Percentiles rank a stretch among this genome's conserved stretches.
Evolutionary conservation across 2,329 filamentous ascomycete species (phyloP).

Genomic region (Aspergillus novoparasiticus): DNA sequence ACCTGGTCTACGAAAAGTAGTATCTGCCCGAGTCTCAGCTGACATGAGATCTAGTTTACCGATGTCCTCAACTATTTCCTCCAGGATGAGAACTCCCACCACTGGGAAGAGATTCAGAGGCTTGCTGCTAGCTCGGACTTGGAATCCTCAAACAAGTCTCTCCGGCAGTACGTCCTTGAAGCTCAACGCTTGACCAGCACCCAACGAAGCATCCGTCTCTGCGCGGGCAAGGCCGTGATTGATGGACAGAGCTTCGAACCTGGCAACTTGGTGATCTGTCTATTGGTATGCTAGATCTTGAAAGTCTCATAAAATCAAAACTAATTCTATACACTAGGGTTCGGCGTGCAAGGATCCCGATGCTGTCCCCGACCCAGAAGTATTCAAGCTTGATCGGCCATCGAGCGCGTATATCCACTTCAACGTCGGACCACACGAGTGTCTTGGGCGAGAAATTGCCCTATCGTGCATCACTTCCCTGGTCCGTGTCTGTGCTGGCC

Average conservation of each 20-base stretch:
- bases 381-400: slow-evolving; percentile 50
- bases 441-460: slow-evolving; percentile 47
- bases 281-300: slow-evolving; percentile 16
- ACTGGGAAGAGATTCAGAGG: slow-evolving; percentile 49
- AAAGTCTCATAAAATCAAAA: no score
- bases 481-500: slow-evolving; percentile 46
- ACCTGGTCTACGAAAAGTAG: not conserved
- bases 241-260: slow-evolving; percentile 45
- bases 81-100: slow-evolving; percentile 41
- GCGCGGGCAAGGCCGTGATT: slow-evolving; percentile 36
- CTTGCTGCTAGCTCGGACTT: slow-evolving; percentile 38
- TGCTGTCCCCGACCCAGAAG: slow-evolving; percentile 40
- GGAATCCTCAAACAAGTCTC: slow-evolving; percentile 28
- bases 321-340: slow-evolving; percentile 7
- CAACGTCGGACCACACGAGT: slow-evolving; percentile 53
- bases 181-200: slow-evolving; percentile 26
- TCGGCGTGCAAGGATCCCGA: slow-evolving; percentile 41
- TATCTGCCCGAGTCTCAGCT: not conserved
- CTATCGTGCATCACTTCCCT: slow-evolving; percentile 46
- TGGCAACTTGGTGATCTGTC: slow-evolving; percentile 43
- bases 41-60: slow-evolving; percentile 40
- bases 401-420: slow-evolving; percentile 46
- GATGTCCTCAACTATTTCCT: slow-evolving; percentile 50
- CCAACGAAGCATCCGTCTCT: slow-evolving; percentile 44
- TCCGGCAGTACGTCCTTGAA: slow-evolving; percentile 29